A percentile compares a stretch with the other conserved stretches of the same genome.
Conservation (phyloP, 2,329 filamentous ascomycete species). For the Exophiala calicioides region DNA sequence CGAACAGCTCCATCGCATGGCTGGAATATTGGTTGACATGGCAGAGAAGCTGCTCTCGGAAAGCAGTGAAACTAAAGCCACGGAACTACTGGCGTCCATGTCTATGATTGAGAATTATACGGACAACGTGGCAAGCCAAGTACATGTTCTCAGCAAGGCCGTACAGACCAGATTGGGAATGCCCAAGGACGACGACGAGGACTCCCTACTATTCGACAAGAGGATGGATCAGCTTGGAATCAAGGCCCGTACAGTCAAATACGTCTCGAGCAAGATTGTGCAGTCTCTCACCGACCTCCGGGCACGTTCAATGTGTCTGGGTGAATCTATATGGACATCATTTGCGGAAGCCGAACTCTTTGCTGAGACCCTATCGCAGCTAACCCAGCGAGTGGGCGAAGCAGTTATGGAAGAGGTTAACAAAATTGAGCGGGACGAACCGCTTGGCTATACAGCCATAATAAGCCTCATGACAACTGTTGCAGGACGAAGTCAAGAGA, state of each 20-base stretch:
- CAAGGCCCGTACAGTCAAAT: slow-evolving; percentile 79
- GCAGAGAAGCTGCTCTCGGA: slow-evolving; percentile 75
- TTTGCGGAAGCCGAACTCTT: slow-evolving; percentile 71
- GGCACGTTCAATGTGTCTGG: slow-evolving; percentile 71
- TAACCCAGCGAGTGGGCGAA: slow-evolving; percentile 67
- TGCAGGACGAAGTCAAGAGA: background rate
- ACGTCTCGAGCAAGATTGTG: slow-evolving; percentile 75
- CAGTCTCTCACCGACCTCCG: slow-evolving; percentile 76
- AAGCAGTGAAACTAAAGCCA: slow-evolving; percentile 69
- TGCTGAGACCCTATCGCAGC: slow-evolving; percentile 64
- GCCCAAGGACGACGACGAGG: slow-evolving; percentile 65
- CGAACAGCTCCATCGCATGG: slow-evolving; percentile 76
- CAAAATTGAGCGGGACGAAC: slow-evolving; percentile 55
- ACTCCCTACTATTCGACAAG: slow-evolving; percentile 67
- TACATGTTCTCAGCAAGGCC: slow-evolving; percentile 62
- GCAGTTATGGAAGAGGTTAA: slow-evolving; percentile 66
- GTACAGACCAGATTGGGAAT: slow-evolving; percentile 64
- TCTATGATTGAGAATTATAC: slow-evolving; percentile 76
- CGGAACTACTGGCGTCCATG: slow-evolving; percentile 76
- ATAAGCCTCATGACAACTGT: slow-evolving; percentile 17
- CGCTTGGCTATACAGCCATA: slow-evolving; percentile 20
- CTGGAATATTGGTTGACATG: slow-evolving; percentile 83
- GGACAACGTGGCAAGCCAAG: slow-evolving; percentile 72
- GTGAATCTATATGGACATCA: slow-evolving; percentile 64
- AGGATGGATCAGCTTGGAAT: slow-evolving; percentile 71